Conservation (phyloP, 768 basidiomycete species). For the Hemileccinum impolitum region DNA sequence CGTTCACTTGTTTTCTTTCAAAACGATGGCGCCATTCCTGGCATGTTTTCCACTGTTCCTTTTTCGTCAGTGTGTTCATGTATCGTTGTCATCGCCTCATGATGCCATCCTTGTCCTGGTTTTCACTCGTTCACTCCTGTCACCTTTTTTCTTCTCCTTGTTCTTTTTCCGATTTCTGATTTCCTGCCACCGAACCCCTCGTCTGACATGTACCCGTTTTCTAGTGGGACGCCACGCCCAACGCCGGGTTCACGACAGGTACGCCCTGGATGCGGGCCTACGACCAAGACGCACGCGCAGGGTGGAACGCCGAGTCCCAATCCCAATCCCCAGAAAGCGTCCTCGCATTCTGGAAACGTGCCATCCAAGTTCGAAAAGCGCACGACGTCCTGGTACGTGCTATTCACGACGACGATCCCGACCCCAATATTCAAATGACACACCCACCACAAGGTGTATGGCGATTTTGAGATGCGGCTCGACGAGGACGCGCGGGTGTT, state of each 20-base stretch:
- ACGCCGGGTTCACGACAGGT: constrained; percentile 65
- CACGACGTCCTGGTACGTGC: constrained; percentile 51
- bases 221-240: constrained; percentile 53
- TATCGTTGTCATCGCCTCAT: too few species aligned
- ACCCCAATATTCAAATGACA: constrained; percentile 22
- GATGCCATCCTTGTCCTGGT: too few species aligned
- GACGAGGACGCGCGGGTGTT: constrained; percentile 48
- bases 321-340: constrained; percentile 35
- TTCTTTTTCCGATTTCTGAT: not conserved
- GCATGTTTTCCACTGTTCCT: too few species aligned
- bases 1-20: too few species aligned
- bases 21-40: too few species aligned
- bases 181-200: too few species aligned
- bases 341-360: constrained; percentile 56
- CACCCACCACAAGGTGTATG: constrained; percentile 33
- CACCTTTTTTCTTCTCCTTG: not conserved
- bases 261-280: constrained; percentile 75
- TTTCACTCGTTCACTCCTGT: not conserved
- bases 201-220: too few species aligned
- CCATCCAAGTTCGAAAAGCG: constrained; percentile 50
- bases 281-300: constrained; percentile 50
- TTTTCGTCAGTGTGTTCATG: too few species aligned
- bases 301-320: constrained; percentile 46
- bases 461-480: constrained; percentile 53
- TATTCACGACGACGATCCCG: too few species aligned